phyloP scores from a whole-genome alignment of 139 green algal genomes.

The Coelastrella sp. region DNA sequence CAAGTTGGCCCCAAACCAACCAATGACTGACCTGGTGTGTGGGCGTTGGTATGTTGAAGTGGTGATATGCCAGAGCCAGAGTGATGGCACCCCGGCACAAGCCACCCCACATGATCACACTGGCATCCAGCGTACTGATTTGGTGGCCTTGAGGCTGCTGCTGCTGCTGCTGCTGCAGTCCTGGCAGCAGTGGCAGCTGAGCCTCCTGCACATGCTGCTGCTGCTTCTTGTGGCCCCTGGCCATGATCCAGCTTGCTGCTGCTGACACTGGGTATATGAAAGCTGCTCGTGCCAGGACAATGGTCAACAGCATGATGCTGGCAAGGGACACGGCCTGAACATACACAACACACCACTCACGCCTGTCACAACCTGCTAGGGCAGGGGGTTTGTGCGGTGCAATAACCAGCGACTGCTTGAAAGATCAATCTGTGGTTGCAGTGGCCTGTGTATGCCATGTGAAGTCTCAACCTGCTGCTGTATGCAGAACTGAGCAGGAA shows the following conservation, averaged over 20 bases:
- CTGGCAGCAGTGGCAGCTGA: too few species aligned
- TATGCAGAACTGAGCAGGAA: too few species aligned
- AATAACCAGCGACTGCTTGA: too few species aligned
- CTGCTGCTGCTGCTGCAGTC: not conserved
- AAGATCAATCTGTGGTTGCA: too few species aligned
- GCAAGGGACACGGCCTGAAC: not conserved
- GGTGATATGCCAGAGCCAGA: constrained; percentile 32
- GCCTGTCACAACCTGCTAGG: not conserved
- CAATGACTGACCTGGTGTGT: not conserved
- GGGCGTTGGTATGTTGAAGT: constrained; percentile 7
- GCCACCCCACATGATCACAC: constrained; percentile 33
- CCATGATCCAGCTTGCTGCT: not conserved
- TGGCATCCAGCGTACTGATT: constrained; percentile 30
- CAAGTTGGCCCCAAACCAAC: not conserved
- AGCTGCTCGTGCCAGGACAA: not conserved
- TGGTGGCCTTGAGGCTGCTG: not conserved
- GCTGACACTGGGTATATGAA: not conserved
- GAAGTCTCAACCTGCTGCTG: too few species aligned
- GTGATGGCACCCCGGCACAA: constrained; percentile 37
- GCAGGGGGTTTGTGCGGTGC: too few species aligned
- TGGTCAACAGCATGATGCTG: not conserved
- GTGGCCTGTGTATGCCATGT: too few species aligned
- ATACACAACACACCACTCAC: not conserved
- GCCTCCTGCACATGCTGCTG: not conserved
- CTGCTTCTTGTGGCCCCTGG: not conserved